Conservation (phyloP, 2,329 filamentous ascomycete genomes). For the Botryotinia narcissicola region DNA sequence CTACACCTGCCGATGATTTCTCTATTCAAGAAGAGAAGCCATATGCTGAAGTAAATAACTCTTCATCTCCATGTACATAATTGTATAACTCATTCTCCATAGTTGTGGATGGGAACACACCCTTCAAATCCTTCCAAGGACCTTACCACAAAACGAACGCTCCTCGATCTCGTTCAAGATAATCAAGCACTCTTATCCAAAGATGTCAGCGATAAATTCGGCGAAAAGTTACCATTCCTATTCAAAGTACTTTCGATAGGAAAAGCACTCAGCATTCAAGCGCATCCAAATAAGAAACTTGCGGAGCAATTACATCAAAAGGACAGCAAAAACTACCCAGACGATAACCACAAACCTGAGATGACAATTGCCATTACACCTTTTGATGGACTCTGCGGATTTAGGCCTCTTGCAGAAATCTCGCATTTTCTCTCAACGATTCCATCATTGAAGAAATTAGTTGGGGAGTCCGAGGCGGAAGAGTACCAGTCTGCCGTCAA, state of each 20-base stretch:
- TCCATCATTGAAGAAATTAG: constrained; percentile 60
- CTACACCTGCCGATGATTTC: constrained; percentile 73
- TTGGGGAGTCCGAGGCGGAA: constrained; percentile 62
- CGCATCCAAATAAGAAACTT: constrained; percentile 92
- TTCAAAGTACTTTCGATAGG: constrained; percentile 97
- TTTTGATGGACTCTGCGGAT: constrained; percentile 94
- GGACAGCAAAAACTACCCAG: constrained; percentile 92
- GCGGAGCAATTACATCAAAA: constrained; percentile 82
- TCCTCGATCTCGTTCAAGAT: constrained; percentile 83
- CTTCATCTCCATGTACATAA: constrained; percentile 40
- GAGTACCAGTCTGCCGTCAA: constrained; percentile 54
- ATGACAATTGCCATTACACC: constrained; percentile 98
- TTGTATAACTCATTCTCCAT: constrained; percentile 25
- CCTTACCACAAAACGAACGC: constrained; percentile 74
- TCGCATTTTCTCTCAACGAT: constrained; percentile 69
- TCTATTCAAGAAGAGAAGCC: constrained; percentile 81
- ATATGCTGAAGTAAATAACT: constrained; percentile 74
- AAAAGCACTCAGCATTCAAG: constrained; percentile 96
- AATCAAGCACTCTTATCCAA: constrained; percentile 79
- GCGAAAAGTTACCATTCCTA: constrained; percentile 83
- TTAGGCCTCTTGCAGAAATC: constrained; percentile 84
- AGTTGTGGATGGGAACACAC: constrained; percentile 99
- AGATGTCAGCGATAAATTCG: constrained; percentile 72
- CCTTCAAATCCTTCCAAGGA: constrained; percentile 94
- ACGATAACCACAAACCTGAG: constrained; percentile 99